Conservation (phyloP, 805 yeast genomes). For the Schwanniomyces occidentalis region DNA sequence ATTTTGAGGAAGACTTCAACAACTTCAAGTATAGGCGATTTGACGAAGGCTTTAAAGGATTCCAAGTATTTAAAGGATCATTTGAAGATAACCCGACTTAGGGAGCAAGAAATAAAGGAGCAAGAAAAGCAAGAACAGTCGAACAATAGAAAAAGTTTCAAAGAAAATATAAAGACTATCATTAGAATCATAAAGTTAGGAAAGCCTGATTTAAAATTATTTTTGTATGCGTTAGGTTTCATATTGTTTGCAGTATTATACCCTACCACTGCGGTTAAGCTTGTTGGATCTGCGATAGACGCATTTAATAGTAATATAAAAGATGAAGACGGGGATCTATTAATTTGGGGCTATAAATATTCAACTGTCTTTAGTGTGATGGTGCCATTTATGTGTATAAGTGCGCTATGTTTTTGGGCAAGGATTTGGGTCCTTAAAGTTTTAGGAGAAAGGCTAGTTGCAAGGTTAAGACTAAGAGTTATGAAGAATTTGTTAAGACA, state of each 20-base stretch:
- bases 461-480: slow-evolving; percentile 39
- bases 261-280: slow-evolving; percentile 44
- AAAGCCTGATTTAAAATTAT: slow-evolving; percentile 37
- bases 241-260: slow-evolving; percentile 45
- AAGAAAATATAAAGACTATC: slow-evolving; percentile 37
- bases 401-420: slow-evolving; percentile 49
- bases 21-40: not conserved
- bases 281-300: slow-evolving; percentile 45
- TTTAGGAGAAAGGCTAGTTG: slow-evolving; percentile 45
- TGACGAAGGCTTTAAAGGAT: slow-evolving; percentile 1
- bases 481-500: slow-evolving; percentile 45
- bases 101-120: slow-evolving; percentile 22
- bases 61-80: slow-evolving; percentile 25
- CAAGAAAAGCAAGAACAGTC: slow-evolving; percentile 38
- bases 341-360: slow-evolving; percentile 47
- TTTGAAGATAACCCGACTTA: slow-evolving; percentile 26
- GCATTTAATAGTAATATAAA: slow-evolving; percentile 35
- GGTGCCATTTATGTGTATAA: slow-evolving; percentile 45
- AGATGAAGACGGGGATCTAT: slow-evolving; percentile 39
- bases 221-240: slow-evolving; percentile 40
- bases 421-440: slow-evolving; percentile 43
- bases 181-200: slow-evolving; percentile 40
- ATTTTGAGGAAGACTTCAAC: not conserved
- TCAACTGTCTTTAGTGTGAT: slow-evolving; percentile 40
- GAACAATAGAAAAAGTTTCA: slow-evolving; percentile 27